Evolutionary conservation across 2,329 filamentous ascomycete genomes (phyloP), one percentile per base, ranked within the genome.

Genomic region (Elsinoe arachidis): DNA sequence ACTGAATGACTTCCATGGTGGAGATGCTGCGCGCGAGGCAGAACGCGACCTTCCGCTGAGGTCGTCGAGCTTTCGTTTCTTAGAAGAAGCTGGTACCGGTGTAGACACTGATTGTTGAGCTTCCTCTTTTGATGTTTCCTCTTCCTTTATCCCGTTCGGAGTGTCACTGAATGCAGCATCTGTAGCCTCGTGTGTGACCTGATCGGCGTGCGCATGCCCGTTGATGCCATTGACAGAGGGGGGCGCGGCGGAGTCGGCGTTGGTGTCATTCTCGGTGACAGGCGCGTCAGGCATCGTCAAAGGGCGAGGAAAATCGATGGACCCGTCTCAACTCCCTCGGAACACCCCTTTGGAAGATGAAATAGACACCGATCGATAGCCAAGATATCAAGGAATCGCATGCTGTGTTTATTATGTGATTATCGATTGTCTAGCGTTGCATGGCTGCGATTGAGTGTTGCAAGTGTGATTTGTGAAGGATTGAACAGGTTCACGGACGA

Each of bases 1-100:
- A 59, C 81, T 81, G 61, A 88, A 81, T 67, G 84, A 88, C 76
- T 93, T 97, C 93, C 93, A 99, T 19, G 93, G 93, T 63, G 93
- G 93, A 38, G 62, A 59, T 39, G 53, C 46, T 7, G 61, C 58
- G 7, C 58, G 56, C 23, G 61, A 61, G 19, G 53, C 39, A 15
- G 70, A 69, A 55, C 68, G 69, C 9, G 56, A 57, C 52, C 66
- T 64, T 49, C 65, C 65, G 14, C 67, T 66, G 56, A 66, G 60
- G 61, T 73, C 69, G 41, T 70, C 70, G 35, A 75, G 69, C 68
- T 83, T 83, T 61, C 83, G 84, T 68, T 86, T 82, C 72, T 90
- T 90, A 14, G 76, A 71, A 23, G 70, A 67, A 30, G 41, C 23
- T 1, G 52, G 19, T 1, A 56, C 17, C 4, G 43, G 26, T 9